Percentiles rank a stretch among this genome's conserved stretches.
These are phyloP conservation scores for Mariannaea elegans DNA, from an alignment of 2,329 filamentous ascomycete genomes.

Conservation along the genomic window DNA sequence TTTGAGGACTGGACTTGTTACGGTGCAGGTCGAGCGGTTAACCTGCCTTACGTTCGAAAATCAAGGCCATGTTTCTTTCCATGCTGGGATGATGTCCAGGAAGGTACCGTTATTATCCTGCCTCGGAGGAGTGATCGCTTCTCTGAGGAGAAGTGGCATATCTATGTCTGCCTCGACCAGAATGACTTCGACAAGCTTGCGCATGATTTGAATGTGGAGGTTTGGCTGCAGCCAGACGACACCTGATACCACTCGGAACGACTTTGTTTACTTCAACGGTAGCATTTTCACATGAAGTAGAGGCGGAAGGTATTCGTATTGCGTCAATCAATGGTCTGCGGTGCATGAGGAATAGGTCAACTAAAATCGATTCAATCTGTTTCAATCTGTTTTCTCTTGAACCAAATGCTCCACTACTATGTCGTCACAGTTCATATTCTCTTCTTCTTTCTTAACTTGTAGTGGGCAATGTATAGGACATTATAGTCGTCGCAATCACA, in stretches of 20 bases:
- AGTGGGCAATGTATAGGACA: too few relatives aligned
- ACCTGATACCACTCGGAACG: too few relatives aligned
- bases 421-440: too few relatives aligned
- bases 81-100: slow-evolving; percentile 22
- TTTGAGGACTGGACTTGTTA: slow-evolving; percentile 36
- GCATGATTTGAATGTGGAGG: slow-evolving; percentile 1
- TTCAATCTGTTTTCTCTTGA: too few relatives aligned
- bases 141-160: slow-evolving; percentile 14
- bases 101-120: slow-evolving; percentile 32
- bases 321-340: neutral
- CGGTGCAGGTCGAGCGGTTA: neutral
- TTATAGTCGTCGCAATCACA: too few relatives aligned
- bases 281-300: too few relatives aligned
- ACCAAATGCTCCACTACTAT: too few relatives aligned
- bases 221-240: slow-evolving; percentile 1
- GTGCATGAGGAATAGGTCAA: too few relatives aligned
- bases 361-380: neutral
- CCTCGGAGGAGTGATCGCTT: slow-evolving; percentile 20
- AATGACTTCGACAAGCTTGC: slow-evolving; percentile 14
- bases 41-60: slow-evolving; percentile 17
- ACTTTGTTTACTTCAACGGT: too few relatives aligned
- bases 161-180: slow-evolving; percentile 27
- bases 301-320: neutral
- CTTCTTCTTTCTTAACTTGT: too few relatives aligned
- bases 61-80: slow-evolving; percentile 23